phyloP scores from a whole-genome alignment of 1,139 yeast genomes.

The Taphrina deformans region DNA sequence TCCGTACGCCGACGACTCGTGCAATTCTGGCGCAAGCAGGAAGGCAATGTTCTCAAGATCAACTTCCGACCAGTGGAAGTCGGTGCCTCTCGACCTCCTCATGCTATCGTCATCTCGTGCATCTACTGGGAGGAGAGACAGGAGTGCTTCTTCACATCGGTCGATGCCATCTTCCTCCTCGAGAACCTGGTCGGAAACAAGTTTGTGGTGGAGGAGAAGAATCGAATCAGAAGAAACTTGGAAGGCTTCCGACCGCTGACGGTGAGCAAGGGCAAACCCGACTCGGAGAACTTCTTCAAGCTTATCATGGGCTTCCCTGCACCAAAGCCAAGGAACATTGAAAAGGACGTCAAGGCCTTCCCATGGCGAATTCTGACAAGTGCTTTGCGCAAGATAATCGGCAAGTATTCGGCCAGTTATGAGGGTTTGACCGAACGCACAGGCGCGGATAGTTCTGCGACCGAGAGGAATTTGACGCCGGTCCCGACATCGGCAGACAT shows the following conservation, averaged over 20 bases:
- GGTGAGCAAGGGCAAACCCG: constrained; percentile 55
- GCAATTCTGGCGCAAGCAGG: constrained; percentile 45
- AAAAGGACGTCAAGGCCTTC: constrained; percentile 70
- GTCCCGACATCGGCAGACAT: not conserved
- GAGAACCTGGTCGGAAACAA: constrained; percentile 60
- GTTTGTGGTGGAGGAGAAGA: constrained; percentile 68
- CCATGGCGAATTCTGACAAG: constrained; percentile 57
- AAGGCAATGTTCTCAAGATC: constrained; percentile 45
- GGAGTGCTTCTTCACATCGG: constrained; percentile 61
- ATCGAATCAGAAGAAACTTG: constrained; percentile 65
- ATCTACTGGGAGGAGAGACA: constrained; percentile 60
- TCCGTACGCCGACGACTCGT: constrained; percentile 45
- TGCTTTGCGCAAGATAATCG: constrained; percentile 62
- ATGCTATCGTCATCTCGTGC: constrained; percentile 54
- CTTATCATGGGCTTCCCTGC: constrained; percentile 63
- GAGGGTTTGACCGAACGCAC: constrained; percentile 21
- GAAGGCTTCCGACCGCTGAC: constrained; percentile 67
- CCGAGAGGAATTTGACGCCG: not conserved
- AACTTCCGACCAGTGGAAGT: constrained; percentile 45
- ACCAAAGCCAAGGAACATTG: constrained; percentile 71
- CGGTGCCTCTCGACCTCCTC: constrained; percentile 43
- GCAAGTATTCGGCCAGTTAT: constrained; percentile 51
- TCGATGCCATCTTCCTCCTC: constrained; percentile 60
- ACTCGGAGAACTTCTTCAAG: constrained; percentile 54
- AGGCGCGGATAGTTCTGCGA: not conserved